phyloP scores from a whole-genome alignment of 2,329 filamentous ascomycete species.

The Rutstroemia sp. region DNA sequence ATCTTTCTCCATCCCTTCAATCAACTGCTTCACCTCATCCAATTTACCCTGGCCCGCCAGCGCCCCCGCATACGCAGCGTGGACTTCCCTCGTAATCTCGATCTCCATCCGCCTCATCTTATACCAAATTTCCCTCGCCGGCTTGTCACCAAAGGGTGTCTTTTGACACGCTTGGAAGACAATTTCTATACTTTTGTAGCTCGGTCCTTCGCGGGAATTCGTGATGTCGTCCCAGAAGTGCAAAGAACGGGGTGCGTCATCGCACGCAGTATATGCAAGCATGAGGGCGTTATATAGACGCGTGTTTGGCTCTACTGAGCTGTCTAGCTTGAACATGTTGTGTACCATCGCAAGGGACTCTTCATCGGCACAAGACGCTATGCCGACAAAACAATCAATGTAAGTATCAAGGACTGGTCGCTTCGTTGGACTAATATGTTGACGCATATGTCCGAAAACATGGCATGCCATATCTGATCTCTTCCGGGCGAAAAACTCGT shows the following conservation, averaged over 20 bases:
- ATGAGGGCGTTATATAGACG: conserved; percentile 77
- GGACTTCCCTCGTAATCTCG: conserved; percentile 65
- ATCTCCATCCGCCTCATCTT: conserved; percentile 69
- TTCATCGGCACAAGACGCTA: conserved; percentile 51
- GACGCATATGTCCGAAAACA: conserved; percentile 92
- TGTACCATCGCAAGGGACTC: conserved; percentile 70
- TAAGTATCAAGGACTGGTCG: conserved; percentile 72
- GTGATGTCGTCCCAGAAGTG: conserved; percentile 80
- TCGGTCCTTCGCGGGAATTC: conserved; percentile 78
- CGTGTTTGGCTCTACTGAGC: conserved; percentile 69
- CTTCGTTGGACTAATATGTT: conserved; percentile 53
- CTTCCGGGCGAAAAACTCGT: conserved; percentile 68
- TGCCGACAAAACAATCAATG: conserved; percentile 66
- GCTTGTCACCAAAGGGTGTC: conserved; percentile 47
- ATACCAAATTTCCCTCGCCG: conserved; percentile 62
- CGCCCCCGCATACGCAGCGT: conserved; percentile 69
- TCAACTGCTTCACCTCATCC: conserved; percentile 57
- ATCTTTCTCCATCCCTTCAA: conserved; percentile 59
- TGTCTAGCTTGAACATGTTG: conserved; percentile 92
- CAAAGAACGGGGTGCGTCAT: conserved; percentile 57
- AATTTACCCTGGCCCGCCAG: conserved; percentile 66
- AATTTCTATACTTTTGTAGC: conserved; percentile 70
- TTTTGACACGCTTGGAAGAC: conserved; percentile 73
- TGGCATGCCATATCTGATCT: conserved; percentile 79
- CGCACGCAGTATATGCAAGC: conserved; percentile 71